Conservation (phyloP, 495 filamentous ascomycete species). For the Cercophora sp. region DNA sequence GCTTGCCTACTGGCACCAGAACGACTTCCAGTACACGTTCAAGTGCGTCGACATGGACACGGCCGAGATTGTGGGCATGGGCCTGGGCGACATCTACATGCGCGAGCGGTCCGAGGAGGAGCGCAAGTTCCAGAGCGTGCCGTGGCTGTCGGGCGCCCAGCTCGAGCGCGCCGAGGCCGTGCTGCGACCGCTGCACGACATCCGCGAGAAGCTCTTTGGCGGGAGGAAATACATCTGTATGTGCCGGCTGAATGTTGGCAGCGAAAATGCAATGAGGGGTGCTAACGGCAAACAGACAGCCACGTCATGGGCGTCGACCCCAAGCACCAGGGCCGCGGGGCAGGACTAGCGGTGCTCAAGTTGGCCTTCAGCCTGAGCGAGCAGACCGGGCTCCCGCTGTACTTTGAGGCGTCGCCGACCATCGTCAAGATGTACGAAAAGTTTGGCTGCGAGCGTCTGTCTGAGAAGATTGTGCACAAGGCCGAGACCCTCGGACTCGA, state of each 20-base stretch:
- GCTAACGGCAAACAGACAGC: slow-evolving; percentile 13
- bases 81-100: slow-evolving; percentile 25
- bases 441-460: slow-evolving; percentile 25
- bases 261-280: neutral
- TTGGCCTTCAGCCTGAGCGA: slow-evolving; percentile 43
- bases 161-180: slow-evolving; percentile 27
- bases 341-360: slow-evolving; percentile 35
- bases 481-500: slow-evolving; percentile 23
- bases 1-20: slow-evolving; percentile 28
- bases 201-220: slow-evolving; percentile 28
- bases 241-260: neutral
- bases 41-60: slow-evolving; percentile 35
- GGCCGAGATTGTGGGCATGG: slow-evolving; percentile 32
- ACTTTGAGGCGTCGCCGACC: slow-evolving; percentile 31
- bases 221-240: slow-evolving; percentile 25
- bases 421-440: slow-evolving; percentile 25
- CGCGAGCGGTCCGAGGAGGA: slow-evolving; percentile 22
- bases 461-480: slow-evolving; percentile 31
- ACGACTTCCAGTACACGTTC: slow-evolving; percentile 30
- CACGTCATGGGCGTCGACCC: slow-evolving; percentile 32
- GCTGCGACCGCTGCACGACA: slow-evolving; percentile 25
- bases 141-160: slow-evolving; percentile 28
- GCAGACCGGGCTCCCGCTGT: slow-evolving; percentile 33
- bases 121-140: slow-evolving; percentile 27
- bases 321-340: slow-evolving; percentile 36